Conservation (phyloP, 495 filamentous ascomycete genomes). For the Amniculicola lignicola region DNA sequence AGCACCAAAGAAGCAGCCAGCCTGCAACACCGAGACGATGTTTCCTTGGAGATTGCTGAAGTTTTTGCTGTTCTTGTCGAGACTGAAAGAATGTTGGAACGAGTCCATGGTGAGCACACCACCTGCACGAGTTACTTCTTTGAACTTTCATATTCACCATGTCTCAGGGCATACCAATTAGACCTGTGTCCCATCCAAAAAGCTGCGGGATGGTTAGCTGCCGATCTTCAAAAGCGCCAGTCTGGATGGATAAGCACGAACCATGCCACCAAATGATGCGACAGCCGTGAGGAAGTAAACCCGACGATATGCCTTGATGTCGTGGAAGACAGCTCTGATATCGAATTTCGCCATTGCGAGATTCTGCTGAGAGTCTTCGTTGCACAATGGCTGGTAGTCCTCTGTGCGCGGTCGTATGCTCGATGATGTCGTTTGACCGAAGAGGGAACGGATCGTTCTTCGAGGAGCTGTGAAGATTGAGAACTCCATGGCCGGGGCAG, state of each 20-base stretch:
- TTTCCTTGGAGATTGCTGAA: constrained; percentile 41
- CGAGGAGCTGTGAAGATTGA: too few relatives aligned
- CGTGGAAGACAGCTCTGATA: constrained; percentile 12
- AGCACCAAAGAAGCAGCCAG: constrained; percentile 41
- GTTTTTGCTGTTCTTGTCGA: constrained; percentile 20
- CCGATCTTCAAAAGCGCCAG: not conserved
- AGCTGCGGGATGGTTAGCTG: constrained; percentile 5
- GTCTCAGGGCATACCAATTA: constrained; percentile 22
- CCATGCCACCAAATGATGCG: constrained; percentile 32
- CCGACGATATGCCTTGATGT: constrained; percentile 31
- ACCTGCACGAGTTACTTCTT: not conserved
- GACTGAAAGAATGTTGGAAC: constrained; percentile 31
- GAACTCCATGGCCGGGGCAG: too few relatives aligned
- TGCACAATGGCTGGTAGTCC: too few relatives aligned
- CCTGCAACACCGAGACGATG: constrained; percentile 60
- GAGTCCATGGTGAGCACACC: constrained; percentile 31
- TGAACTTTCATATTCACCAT: not conserved
- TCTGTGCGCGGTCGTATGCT: not conserved
- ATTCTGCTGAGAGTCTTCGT: too few relatives aligned
- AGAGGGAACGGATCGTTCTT: too few relatives aligned
- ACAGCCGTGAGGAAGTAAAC: constrained; percentile 30
- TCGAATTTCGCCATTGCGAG: constrained; percentile 32
- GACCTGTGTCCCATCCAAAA: constrained; percentile 31
- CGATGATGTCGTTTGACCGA: too few relatives aligned
- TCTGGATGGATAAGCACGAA: not conserved